Evolutionary conservation across 2,329 filamentous ascomycete genomes (phyloP), one percentile per base, ranked within the genome.

Genomic region (Hansfordia pulvinata): DNA sequence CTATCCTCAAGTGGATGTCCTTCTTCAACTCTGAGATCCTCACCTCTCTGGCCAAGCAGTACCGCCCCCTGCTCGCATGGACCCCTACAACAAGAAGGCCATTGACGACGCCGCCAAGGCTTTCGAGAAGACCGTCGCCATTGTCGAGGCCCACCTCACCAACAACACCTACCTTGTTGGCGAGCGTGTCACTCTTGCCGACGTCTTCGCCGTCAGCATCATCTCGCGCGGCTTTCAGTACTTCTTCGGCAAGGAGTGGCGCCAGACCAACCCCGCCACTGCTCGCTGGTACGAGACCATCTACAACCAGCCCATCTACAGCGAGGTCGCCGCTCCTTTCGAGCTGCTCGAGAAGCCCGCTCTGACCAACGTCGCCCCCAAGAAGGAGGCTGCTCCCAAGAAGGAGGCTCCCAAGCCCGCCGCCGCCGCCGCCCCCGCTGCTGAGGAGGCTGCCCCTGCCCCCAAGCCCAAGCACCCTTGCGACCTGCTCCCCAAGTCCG

Each of bases 381-480:
- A 93, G 62, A 88, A 90, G 72, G 62, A 78, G 49, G 73, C 78
- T 54, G 64, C 73, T 47, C 65, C 77, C 50, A 76, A 78, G 58
- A 61, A 64, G 48, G 58, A 70, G 50, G 53, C 63, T 31, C 56
- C 62, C 34, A 61, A 60, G 48, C 60, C 63, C 26, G 56, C 64
- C 33, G 48, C 57, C 26, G 49, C 51, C 38, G 42, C 50, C 24
- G 47, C 52, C 20, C 40, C 50, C 33, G 45, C 28, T 10, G 69
- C 74, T 32, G 65, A 70, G 38, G 63, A 63, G 26, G 49, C 56
- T 33, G 50, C 52, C 27, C 58, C 66, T 32, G 70, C 74, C 36
- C 82, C 84, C 50, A 96, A 94, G 77, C 61, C 86, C 53, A 98
- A 96, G 80, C 90, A 98, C 69, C 86, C 90, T 44, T 70, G 93